A percentile compares a stretch with the other conserved stretches of the same genome.
These are phyloP conservation scores for Beauveria brongniartii DNA, from an alignment of 2,329 filamentous ascomycete species.

Conservation along the genomic window DNA sequence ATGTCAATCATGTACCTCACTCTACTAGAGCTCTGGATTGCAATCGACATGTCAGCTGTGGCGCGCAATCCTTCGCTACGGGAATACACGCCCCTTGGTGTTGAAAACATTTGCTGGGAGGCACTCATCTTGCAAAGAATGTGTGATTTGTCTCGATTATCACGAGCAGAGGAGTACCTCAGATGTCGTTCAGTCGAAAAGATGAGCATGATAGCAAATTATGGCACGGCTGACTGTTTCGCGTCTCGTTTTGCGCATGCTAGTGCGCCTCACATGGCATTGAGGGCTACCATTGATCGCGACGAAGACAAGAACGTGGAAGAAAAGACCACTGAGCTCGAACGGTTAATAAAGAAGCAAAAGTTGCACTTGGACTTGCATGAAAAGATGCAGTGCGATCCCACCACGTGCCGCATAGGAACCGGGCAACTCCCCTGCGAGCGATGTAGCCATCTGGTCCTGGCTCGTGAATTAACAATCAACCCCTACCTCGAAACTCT, in stretches of 20 bases:
- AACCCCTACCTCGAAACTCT: not conserved
- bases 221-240: not conserved
- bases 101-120: conserved; percentile 28
- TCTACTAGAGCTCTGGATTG: conserved; percentile 49
- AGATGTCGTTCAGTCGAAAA: not conserved
- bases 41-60: conserved; percentile 41
- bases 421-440: not conserved
- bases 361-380: not conserved
- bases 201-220: not conserved
- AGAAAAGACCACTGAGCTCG: not conserved
- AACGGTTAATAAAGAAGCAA: fast-evolving
- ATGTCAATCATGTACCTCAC: conserved; percentile 47
- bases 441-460: not conserved
- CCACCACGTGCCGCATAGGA: not conserved
- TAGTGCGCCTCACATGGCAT: not conserved
- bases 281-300: not conserved
- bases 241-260: not conserved
- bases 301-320: not conserved
- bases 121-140: conserved; percentile 36
- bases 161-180: conserved; percentile 38
- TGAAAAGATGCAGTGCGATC: not conserved
- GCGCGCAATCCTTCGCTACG: conserved; percentile 30
- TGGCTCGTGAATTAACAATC: not conserved
- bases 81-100: conserved; percentile 34
- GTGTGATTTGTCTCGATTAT: conserved; percentile 36